phyloP scores from a whole-genome alignment of 1,284 basidiomycete genomes.

The Pascua guehoae region DNA sequence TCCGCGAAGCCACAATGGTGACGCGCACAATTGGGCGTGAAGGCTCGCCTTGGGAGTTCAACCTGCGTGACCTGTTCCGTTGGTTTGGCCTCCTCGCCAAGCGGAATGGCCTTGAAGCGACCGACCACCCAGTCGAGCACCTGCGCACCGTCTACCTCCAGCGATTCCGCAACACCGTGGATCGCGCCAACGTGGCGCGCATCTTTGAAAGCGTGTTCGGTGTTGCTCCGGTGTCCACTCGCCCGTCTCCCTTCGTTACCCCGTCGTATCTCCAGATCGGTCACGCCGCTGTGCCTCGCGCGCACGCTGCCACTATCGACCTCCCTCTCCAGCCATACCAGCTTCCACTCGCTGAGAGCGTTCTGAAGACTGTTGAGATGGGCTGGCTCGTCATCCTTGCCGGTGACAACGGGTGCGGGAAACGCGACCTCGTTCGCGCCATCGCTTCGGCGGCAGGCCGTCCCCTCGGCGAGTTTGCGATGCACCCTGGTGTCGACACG shows the following conservation, averaged over 20 bases:
- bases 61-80: constrained; percentile 88
- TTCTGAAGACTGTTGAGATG: constrained; percentile 69
- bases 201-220: constrained; percentile 66
- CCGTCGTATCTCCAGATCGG: constrained; percentile 65
- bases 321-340: constrained; percentile 63
- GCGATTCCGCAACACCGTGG: constrained; percentile 72
- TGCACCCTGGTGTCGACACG: constrained; percentile 88
- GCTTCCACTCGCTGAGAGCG: constrained; percentile 67
- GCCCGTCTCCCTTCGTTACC: constrained; percentile 59
- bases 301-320: constrained; percentile 46
- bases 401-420: constrained; percentile 71
- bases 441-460: constrained; percentile 71
- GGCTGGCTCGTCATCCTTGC: constrained; percentile 87
- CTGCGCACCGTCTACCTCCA: constrained; percentile 74
- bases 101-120: constrained; percentile 58
- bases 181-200: constrained; percentile 60
- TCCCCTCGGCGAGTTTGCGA: constrained; percentile 66
- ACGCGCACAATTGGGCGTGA: constrained; percentile 70
- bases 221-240: constrained; percentile 37
- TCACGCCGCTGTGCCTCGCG: constrained; percentile 58
- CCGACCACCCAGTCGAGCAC: constrained; percentile 60
- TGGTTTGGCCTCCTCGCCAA: constrained; percentile 62
- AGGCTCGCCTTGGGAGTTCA: constrained; percentile 98
- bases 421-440: constrained; percentile 69
- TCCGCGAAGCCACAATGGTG: constrained; percentile 68